Conservation (phyloP, 2,329 filamentous ascomycete species). For the Emmonsiellopsis sp. region DNA sequence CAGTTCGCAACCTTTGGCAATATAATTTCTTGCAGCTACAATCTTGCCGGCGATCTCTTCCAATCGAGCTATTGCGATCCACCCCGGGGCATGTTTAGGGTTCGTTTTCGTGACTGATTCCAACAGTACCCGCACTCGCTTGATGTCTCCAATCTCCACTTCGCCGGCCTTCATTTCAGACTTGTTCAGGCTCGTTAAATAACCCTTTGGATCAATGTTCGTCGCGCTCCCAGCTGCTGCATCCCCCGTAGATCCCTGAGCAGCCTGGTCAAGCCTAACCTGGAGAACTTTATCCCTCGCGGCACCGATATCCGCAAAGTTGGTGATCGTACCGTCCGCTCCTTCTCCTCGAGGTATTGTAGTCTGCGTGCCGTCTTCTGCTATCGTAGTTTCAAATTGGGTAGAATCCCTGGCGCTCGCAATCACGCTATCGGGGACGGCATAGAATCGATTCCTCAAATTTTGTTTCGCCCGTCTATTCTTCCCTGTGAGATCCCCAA, state of each 20-base stretch:
- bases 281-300: constrained; percentile 93
- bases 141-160: constrained; percentile 85
- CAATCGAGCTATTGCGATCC: constrained; percentile 86
- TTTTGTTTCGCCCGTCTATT: constrained; percentile 79
- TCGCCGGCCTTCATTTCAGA: constrained; percentile 70
- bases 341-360: constrained; percentile 38
- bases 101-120: constrained; percentile 97
- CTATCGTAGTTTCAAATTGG: constrained; percentile 81
- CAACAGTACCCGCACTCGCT: constrained; percentile 82
- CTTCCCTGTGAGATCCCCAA: constrained; percentile 92
- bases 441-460: constrained; percentile 78
- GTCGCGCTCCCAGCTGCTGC: constrained; percentile 70
- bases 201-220: constrained; percentile 89
- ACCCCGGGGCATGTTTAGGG: constrained; percentile 84
- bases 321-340: constrained; percentile 83
- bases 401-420: constrained; percentile 71
- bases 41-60: constrained; percentile 90
- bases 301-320: constrained; percentile 94
- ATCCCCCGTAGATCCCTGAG: constrained; percentile 59
- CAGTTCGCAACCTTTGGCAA: constrained; percentile 76
- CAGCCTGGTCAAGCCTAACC: constrained; percentile 85
- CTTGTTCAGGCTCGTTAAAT: constrained; percentile 82
- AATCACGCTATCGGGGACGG: constrained; percentile 90
- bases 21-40: constrained; percentile 78
- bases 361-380: constrained; percentile 59